Evolutionary conservation across 768 basidiomycete species (phyloP), one percentile per base, ranked within the genome.

Genomic region (Galerina sulciceps): DNA sequence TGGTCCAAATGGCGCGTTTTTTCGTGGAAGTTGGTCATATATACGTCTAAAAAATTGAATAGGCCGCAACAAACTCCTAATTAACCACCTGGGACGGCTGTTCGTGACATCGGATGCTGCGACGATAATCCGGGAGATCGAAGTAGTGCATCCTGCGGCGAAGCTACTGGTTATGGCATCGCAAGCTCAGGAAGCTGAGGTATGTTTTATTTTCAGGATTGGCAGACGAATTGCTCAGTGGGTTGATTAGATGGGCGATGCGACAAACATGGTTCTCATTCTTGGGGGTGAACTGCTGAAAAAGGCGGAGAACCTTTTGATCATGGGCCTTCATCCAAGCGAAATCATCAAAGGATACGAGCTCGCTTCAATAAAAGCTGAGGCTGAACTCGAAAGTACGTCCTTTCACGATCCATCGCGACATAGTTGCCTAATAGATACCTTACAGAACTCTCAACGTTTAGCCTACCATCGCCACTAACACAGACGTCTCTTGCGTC

Each of bases 81-180:
- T 99, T 77, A 99, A 99, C 74, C 96, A 99, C 75, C 82, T 99
- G 36, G 95, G 95, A 54, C 84, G 88, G 73, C 82, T 98, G 38
- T 99, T 99, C 75, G 96, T 99, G 59, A 99, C 97, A 35, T 96
- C 94, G 46, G 96, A 99, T 85, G 96, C 97, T 10, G 97, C 97
- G 11, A 99, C 96, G 58, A 99, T 99, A 75, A 94, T 99, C 69
- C 85, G 90, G 63, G 97, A 99, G 78, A 88, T 99, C 70, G 97
- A 99, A 71, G 94, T 99, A 56, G 94, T 99, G 14, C 97, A 99
- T 74, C 97, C 97, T 1, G 97, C 96, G 5, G 97, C 96, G 34
- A 99, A 99, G 72, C 80, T 99, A n/a, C 78, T 99, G n/a, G 96
- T 98, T 13, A 97, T 98, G 94, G 94, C 95, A 23, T 93, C 92